Evolutionary conservation across 2,329 filamentous ascomycete genomes (phyloP), one percentile per base, ranked within the genome.

Genomic region (Aquanectria penicillioides): DNA sequence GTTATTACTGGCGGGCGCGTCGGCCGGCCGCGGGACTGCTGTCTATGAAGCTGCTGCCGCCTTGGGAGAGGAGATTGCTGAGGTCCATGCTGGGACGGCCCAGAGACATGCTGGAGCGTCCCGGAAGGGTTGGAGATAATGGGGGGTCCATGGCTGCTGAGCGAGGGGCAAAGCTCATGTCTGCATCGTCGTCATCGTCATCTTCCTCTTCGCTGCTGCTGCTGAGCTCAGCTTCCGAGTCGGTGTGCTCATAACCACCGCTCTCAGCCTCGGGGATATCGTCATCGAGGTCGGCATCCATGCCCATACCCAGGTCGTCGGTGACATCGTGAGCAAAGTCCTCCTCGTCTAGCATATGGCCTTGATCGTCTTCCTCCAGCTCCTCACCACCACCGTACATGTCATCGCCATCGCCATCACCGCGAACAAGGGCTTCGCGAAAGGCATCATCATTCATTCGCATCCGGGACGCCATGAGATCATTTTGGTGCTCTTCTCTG

Each of bases 221-320:
- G 58, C 76, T 82, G 48, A 87, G 65, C 48, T 88, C 87, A 8
- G 82, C 89, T 64, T 92, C 90, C 2, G 89, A 90, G 75, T 93
- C 90, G 8, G 90, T 93, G 71, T 93, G 90, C 78, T 93, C 90
- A 77, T 92, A 93, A 66, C 86, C 85, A 22, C 81, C 85, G 69
- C 78, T 80, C 68, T 86, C 84, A 9, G 82, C 87, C 59, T 90
- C 88, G 17, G 89, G 89, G 29, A 92, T 85, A 58, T 90, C 88
- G 44, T 87, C 88, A 71, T 93, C 90, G 34, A 92, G 79, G 70
- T 93, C 83, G n/a, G 83, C 86, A 47, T 85, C 87, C 84, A 89
- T 88, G 69, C 82, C 82, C 61, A 66, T 63, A 56, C 68, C 70
- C 12, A 69, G 64, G 12, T 54, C 66, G 55, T 70, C 65, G 6